Evolutionary conservation across 2,329 filamentous ascomycete genomes (phyloP), one percentile per base, ranked within the genome.

Genomic region (Claviceps digitariae): DNA sequence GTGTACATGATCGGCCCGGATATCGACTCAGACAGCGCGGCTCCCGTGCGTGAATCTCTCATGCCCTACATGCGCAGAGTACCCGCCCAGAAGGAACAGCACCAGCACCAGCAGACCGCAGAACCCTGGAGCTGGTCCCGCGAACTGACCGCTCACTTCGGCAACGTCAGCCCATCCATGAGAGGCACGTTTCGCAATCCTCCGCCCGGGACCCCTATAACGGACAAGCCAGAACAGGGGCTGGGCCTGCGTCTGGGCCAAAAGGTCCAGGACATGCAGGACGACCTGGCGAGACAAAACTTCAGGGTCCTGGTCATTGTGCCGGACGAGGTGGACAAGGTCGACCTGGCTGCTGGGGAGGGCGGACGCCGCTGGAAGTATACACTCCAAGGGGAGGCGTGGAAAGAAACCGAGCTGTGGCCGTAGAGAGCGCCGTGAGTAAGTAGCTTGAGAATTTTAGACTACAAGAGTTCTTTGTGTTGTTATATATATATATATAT

Each of bases 131-230:
- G 79, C 59, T 96, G 89, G 84, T 71, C 72, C 48, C 84, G 74
- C 57, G 90, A 95, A 69, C 68, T 96, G 40, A 90, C 87, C 50
- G 87, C 81, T 49, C 87, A 93, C 66, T 97, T 96, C 77, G 91
- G 89, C 21, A 96, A 96, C 67, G 70, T 93, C 60, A 84, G 80
- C 59, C 91, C 91, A 7, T 72, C 74, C 1, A 89, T 95, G 82
- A 78, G 90, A 65, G 86, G 85, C 10, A 77, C 79, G 9, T 90
- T 90, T 66, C 83, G 81, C 68, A 82, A 86, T 64, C 78, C 93
- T 64, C 73, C 78, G 6, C 84, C 86, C 0, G 87, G 87, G 0
- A 72, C 74, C 56, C 75, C 82, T 49, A 64, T 85, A 60, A 68
- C 77, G 58, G 58, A 79, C 63, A 61, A 75, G 60, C 66, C 76